phyloP scores from a whole-genome alignment of 108 stramenopile genomes.

The Nitzschia sp. region DNA sequence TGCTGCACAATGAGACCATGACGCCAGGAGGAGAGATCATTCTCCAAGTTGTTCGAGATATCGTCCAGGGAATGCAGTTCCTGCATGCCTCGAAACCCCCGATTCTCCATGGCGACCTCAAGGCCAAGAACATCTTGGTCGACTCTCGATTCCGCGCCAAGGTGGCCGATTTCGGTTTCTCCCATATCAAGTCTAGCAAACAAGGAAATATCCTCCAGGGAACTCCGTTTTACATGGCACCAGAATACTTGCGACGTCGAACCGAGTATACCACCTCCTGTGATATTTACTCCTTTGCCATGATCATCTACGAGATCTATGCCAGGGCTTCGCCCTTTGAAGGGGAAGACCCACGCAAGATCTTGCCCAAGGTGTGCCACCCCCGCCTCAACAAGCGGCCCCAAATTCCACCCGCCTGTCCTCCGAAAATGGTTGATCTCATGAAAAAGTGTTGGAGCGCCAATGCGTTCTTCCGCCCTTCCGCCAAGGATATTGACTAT shows the following conservation, averaged over 20 bases:
- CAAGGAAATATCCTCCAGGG: slow-evolving; percentile 33
- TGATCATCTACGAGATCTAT: slow-evolving; percentile 64
- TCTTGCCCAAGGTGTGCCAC: slow-evolving; percentile 29
- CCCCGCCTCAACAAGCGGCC: slow-evolving; percentile 38
- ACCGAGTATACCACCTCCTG: slow-evolving; percentile 44
- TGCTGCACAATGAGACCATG: slow-evolving; percentile 64
- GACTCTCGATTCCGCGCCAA: slow-evolving; percentile 50
- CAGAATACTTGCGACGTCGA: slow-evolving; percentile 63
- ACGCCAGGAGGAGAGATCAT: slow-evolving; percentile 50
- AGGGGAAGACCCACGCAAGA: slow-evolving; percentile 39
- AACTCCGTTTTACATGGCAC: slow-evolving; percentile 78
- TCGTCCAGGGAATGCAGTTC: slow-evolving; percentile 56
- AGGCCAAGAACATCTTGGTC: slow-evolving; percentile 53
- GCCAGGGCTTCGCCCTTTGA: slow-evolving; percentile 54
- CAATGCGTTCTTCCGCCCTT: slow-evolving; percentile 33
- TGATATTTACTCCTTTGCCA: slow-evolving; percentile 64
- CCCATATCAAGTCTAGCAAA: slow-evolving; percentile 87
- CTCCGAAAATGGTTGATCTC: slow-evolving; percentile 15
- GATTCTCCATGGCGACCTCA: slow-evolving; percentile 58
- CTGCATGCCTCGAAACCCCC: slow-evolving; percentile 53
- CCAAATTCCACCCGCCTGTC: slow-evolving; percentile 13
- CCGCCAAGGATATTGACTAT: slow-evolving; percentile 33
- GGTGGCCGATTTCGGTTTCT: slow-evolving; percentile 57
- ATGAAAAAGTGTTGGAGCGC: slow-evolving; percentile 36
- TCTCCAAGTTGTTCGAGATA: slow-evolving; percentile 54